Evolutionary conservation across 169 alveolate genomes (phyloP).

Genomic region (Plasmodium vinckei): DNA sequence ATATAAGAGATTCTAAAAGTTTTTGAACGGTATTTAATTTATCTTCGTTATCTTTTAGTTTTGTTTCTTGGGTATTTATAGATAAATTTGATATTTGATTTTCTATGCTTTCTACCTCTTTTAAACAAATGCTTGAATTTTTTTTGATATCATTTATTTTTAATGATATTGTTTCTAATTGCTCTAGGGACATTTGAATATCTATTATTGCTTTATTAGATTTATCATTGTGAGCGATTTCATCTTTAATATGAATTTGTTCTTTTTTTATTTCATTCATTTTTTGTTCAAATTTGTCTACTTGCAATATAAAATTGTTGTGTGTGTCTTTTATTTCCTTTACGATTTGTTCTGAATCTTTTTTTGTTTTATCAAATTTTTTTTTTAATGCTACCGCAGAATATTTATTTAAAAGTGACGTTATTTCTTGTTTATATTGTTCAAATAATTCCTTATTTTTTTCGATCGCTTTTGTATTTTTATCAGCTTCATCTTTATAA

Average conservation of each 20-base stretch:
- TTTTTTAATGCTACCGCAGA: slow-evolving; percentile 2
- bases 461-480: neutral
- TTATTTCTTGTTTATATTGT: neutral
- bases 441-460: neutral
- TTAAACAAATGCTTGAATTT: neutral
- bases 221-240: neutral
- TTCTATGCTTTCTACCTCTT: no score
- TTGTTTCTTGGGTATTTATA: neutral
- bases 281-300: neutral
- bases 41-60: neutral
- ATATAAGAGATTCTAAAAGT: neutral
- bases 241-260: neutral
- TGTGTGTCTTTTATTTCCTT: neutral
- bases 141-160: neutral
- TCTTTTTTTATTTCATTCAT: neutral
- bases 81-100: neutral
- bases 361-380: slow-evolving; percentile 3
- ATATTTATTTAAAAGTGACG: neutral
- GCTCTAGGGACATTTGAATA: slow-evolving; percentile 1
- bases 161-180: neutral
- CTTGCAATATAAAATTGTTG: neutral
- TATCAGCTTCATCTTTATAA: neutral
- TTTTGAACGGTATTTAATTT: neutral
- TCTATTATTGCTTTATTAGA: neutral
- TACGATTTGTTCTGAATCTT: neutral